Evolutionary conservation across 1,284 basidiomycete species (phyloP).

Genomic region (Boletus semigastroideus): DNA sequence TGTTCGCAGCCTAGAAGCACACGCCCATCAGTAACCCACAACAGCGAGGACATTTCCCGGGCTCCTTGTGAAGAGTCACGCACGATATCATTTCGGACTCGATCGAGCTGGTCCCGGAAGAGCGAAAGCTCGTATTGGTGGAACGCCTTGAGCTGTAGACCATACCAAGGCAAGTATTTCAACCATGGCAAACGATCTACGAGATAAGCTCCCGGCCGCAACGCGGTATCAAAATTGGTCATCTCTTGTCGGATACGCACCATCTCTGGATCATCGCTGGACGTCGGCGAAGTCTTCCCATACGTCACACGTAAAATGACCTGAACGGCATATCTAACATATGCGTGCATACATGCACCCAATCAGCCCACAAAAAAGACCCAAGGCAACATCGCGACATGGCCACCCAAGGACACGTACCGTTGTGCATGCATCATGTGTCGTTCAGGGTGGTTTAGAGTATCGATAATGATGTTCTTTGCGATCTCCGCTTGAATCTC

Average conservation of each 20-base stretch:
- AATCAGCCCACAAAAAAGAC: too few species aligned
- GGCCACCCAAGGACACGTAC: too few species aligned
- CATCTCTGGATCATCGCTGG: slow-evolving; percentile 5
- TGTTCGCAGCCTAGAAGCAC: too few species aligned
- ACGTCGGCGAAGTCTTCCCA: slow-evolving; percentile 2
- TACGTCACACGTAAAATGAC: slow-evolving; percentile 12
- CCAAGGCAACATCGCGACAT: too few species aligned
- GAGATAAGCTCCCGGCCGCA: slow-evolving; percentile 10
- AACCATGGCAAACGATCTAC: slow-evolving; percentile 11
- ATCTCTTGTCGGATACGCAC: neutral
- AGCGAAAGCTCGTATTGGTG: slow-evolving; percentile 7
- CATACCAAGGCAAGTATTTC: slow-evolving; percentile 15
- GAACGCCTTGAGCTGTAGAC: slow-evolving; percentile 1
- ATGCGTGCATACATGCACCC: too few species aligned
- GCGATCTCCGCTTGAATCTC: too few species aligned
- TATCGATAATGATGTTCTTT: too few species aligned
- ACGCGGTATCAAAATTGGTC: neutral
- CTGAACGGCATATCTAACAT: slow-evolving; percentile 6
- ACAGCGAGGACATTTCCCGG: too few species aligned
- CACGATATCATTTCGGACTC: too few species aligned
- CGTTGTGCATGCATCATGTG: too few species aligned
- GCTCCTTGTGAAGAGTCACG: too few species aligned
- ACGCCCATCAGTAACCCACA: too few species aligned
- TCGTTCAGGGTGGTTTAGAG: slow-evolving; percentile 3
- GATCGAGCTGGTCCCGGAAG: slow-evolving; percentile 3